Evolutionary conservation across 1,284 basidiomycete species (phyloP).

Genomic region (Rhodotorula sp.): DNA sequence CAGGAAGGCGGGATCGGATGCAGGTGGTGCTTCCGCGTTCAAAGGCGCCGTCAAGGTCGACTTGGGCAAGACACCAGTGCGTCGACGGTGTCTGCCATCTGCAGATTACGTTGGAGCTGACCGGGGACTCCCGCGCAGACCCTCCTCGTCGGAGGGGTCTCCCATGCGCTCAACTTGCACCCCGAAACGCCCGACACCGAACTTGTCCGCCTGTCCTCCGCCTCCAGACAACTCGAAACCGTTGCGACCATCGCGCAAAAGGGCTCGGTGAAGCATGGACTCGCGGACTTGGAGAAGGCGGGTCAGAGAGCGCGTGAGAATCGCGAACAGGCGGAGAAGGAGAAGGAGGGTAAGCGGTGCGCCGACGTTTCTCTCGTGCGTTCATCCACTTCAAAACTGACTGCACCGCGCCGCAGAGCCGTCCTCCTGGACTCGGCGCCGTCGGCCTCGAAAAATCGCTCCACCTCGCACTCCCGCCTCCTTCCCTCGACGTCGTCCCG

Average conservation of each 20-base stretch:
- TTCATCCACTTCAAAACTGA: neutral
- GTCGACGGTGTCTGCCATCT: neutral
- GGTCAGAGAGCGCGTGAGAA: slow-evolving; percentile 18
- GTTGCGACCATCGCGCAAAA: slow-evolving; percentile 29
- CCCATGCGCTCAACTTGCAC: slow-evolving; percentile 23
- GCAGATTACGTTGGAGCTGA: neutral
- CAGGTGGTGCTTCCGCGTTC: no score
- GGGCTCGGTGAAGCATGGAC: slow-evolving; percentile 13
- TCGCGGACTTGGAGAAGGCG: slow-evolving; percentile 18
- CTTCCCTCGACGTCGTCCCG: neutral
- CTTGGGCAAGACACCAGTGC: slow-evolving; percentile 3
- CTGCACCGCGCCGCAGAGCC: slow-evolving; percentile 2
- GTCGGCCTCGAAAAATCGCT: slow-evolving; percentile 8
- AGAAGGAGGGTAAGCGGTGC: slow-evolving; percentile 28
- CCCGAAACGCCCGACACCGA: slow-evolving; percentile 30
- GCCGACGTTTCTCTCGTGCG: neutral
- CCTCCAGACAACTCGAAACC: slow-evolving; percentile 19
- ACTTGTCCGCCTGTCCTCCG: slow-evolving; percentile 9
- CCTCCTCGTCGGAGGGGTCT: slow-evolving; percentile 22
- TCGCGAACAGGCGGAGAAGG: slow-evolving; percentile 18
- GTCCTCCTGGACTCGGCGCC: slow-evolving; percentile 26
- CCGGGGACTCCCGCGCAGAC: neutral
- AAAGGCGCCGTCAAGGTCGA: slow-evolving; percentile 3
- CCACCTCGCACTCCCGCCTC: neutral
- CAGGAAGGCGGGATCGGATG: neutral